Conservation (phyloP, 306 rosid genomes). For the Sechiopsis laciniata region DNA sequence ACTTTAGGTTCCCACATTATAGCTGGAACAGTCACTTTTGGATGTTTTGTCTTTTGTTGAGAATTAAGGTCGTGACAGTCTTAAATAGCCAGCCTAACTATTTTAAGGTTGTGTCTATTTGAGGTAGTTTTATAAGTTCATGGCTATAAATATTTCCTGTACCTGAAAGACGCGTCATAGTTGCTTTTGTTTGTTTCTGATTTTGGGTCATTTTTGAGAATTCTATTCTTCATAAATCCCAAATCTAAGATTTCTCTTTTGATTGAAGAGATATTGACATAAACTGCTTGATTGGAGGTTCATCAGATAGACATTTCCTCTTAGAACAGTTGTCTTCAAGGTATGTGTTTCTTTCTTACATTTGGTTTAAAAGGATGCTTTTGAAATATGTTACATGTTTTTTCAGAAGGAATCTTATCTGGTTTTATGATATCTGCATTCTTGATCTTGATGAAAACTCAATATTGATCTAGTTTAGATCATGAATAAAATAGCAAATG, state of each 20-base stretch:
- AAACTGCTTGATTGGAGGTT: background rate
- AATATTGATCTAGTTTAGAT: constrained; percentile 1
- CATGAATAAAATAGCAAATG: too few relatives aligned
- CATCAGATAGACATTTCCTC: background rate
- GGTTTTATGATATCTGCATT: background rate
- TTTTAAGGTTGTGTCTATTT: constrained; percentile 23
- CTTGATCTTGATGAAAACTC: constrained; percentile 14
- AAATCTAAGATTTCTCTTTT: constrained; percentile 1
- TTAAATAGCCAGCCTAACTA: constrained; percentile 28
- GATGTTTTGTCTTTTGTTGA: constrained; percentile 22
- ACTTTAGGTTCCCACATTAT: constrained; percentile 10
- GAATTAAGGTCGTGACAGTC: constrained; percentile 22
- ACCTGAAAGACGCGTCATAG: constrained; percentile 20
- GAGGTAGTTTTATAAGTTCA: constrained; percentile 18
- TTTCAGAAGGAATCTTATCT: background rate
- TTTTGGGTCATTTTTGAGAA: too few relatives aligned
- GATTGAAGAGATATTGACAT: background rate
- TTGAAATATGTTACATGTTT: background rate
- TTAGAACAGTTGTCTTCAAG: background rate
- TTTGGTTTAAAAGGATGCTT: background rate
- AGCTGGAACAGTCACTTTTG: background rate
- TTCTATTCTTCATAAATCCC: background rate
- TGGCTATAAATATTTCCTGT: background rate
- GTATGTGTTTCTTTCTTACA: background rate
- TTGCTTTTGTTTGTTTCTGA: constrained; percentile 5